A percentile compares a stretch with the other conserved stretches of the same genome.
Conservation (phyloP, 768 basidiomycete genomes). For the Phallus indusiatus region DNA sequence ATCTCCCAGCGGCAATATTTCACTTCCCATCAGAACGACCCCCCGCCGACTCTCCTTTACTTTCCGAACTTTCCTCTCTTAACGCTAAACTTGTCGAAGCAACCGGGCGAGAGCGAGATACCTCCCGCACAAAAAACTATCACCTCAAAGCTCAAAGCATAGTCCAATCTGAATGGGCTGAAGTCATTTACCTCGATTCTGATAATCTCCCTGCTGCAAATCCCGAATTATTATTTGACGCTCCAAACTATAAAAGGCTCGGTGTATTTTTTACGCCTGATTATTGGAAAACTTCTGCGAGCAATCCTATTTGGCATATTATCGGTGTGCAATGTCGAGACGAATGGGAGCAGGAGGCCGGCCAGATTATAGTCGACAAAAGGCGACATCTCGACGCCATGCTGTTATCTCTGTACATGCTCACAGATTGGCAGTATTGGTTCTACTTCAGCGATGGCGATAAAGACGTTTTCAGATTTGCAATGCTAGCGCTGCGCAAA, state of each 20-base stretch:
- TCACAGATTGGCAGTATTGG: conserved; percentile 26
- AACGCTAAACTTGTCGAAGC: conserved; percentile 22
- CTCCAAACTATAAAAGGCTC: conserved; percentile 25
- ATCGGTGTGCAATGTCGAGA: conserved; percentile 31
- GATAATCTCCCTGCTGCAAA: conserved; percentile 23
- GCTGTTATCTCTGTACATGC: conserved; percentile 17
- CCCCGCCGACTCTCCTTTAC: conserved; percentile 18
- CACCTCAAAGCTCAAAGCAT: conserved; percentile 25
- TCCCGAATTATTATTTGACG: conserved; percentile 27
- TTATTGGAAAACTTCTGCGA: conserved; percentile 30
- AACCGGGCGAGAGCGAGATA: conserved; percentile 18
- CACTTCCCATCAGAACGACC: conserved; percentile 32
- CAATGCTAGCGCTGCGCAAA: conserved; percentile 29
- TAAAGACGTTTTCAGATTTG: conserved; percentile 30
- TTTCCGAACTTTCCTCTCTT: conserved; percentile 11
- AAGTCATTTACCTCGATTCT: conserved; percentile 28
- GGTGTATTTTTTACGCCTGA: conserved; percentile 26
- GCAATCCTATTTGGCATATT: conserved; percentile 27
- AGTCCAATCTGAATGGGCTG: conserved; percentile 19
- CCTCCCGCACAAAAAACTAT: conserved; percentile 23
- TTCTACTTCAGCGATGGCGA: conserved; percentile 33
- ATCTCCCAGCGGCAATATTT: conserved; percentile 23
- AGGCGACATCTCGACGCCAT: conserved; percentile 27
- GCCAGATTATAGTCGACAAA: conserved; percentile 34
- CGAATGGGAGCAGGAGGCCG: conserved; percentile 35